Evolutionary conservation across 2,329 filamentous ascomycete genomes (phyloP).

Genomic region (Pyrenochaeta sp.): DNA sequence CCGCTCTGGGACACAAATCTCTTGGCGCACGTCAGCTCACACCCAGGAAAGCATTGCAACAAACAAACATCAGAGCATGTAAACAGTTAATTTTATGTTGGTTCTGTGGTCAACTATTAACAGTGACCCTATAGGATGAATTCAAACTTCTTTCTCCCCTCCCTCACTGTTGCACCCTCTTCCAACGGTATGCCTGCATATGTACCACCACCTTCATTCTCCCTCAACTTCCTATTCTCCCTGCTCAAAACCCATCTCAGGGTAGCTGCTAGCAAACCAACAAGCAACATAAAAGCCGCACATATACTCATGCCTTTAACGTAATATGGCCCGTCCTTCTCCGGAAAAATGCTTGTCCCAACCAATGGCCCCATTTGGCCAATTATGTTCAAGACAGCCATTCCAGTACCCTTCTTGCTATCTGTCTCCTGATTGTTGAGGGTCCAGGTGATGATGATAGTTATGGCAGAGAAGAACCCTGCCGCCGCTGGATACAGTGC

Average conservation of each 20-base stretch:
- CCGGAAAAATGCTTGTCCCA: conserved; percentile 64
- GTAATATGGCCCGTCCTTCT: conserved; percentile 59
- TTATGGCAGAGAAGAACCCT: conserved; percentile 87
- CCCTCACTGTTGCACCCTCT: conserved; percentile 22
- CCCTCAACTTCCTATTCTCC: conserved; percentile 30
- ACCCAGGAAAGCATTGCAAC: too few species aligned
- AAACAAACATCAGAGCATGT: too few species aligned
- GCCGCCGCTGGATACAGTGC: conserved; percentile 80
- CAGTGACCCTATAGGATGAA: conserved; percentile 37
- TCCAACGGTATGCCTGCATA: conserved; percentile 41
- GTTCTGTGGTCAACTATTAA: neutral
- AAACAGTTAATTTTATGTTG: neutral
- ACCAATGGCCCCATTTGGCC: conserved; percentile 79
- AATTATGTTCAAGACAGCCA: conserved; percentile 81
- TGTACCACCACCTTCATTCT: conserved; percentile 14
- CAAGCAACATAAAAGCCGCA: conserved; percentile 59
- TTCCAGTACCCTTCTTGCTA: conserved; percentile 75
- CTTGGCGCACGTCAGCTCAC: too few species aligned
- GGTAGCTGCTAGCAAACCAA: conserved; percentile 53
- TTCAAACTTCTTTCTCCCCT: conserved; percentile 29
- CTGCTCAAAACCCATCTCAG: conserved; percentile 53
- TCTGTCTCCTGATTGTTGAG: conserved; percentile 83
- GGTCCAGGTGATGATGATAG: conserved; percentile 85
- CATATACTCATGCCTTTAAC: conserved; percentile 60
- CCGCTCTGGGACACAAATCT: neutral